Conservation (phyloP, 148 eudicot species). For the Camellia sinensis region DNA sequence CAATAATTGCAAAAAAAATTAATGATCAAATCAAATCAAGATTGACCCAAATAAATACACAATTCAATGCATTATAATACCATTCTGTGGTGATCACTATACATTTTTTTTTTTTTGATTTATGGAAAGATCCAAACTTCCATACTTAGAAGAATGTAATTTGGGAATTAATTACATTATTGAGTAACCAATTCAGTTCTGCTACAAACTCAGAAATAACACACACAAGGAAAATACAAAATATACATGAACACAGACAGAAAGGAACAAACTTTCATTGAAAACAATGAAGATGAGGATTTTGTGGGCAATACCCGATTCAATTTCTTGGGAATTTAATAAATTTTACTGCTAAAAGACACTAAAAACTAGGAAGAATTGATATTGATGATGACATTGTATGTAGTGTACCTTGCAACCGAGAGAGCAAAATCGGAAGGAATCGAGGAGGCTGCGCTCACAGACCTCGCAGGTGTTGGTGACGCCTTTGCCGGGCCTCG, state of each 20-base stretch:
- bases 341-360: neutral
- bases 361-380: neutral
- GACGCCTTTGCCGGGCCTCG: conserved; percentile 93
- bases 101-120: neutral
- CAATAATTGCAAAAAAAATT: neutral
- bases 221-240: no score
- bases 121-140: no score
- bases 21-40: neutral
- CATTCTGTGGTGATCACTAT: neutral
- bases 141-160: no score
- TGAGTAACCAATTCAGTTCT: no score
- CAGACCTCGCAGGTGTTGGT: conserved; percentile 84
- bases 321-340: neutral
- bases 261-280: neutral
- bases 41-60: neutral
- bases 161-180: no score
- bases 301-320: neutral
- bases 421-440: conserved; percentile 89
- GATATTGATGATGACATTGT: neutral
- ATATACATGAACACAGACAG: no score
- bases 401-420: conserved; percentile 71
- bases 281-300: neutral
- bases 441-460: conserved; percentile 82
- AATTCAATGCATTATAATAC: neutral
- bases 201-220: no score